Base-by-base conservation (phyloP, 2,329 filamentous ascomycete species). In the Fusarium musae region DNA sequence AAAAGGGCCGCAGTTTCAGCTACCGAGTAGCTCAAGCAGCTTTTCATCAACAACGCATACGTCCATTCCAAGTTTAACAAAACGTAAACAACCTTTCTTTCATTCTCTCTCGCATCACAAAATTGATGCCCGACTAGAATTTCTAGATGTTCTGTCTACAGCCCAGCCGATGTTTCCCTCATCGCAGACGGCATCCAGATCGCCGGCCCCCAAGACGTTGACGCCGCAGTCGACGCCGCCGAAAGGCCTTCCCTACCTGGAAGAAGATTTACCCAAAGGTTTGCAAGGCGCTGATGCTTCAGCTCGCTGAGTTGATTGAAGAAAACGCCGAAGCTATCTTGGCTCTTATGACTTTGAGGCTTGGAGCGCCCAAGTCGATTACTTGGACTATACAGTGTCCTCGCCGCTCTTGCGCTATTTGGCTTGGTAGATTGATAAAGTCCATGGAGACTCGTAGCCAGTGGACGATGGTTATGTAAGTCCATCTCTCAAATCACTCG, bases 401-500 rank as follows among this genome's bases (percentile, higher is more conserved):
- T 43, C 10, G 0, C 10, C n/a, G n/a, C 42, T 12, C 15, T 43
- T 43, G 2, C 15, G n/a, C 2, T 5, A 23, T 23, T 23, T 43
- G n/a, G 15, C n/a, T 3, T 6, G 9, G 15, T 23, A 4, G 0
- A 17, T 23, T 23, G 15, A 43, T 23, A 17, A 12, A 6, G 1
- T 12, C 15, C 0, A 11, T 12, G 0, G n/a, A 9, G n/a, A 23
- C 1, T 17, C 16, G 8, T 1, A 9, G 15, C 6, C 10, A 26
- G 10, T n/a, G 5, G n/a, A 17, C 0, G 1, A 44, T 17, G 12
- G 11, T 9, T 7, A 16, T 16, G 9, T 7, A 10, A 23, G n/a
- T 43, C 0, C 0, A 6, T 23, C n/a, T 11, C 40, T 10, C 9
- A 16, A 4, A 43, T 0, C 15, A 5, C 5, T 0, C 0, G 10